Evolutionary conservation across 371 early-diverging fungal genomes (phyloP).

Genomic region (Chytridium lagenaria): DNA sequence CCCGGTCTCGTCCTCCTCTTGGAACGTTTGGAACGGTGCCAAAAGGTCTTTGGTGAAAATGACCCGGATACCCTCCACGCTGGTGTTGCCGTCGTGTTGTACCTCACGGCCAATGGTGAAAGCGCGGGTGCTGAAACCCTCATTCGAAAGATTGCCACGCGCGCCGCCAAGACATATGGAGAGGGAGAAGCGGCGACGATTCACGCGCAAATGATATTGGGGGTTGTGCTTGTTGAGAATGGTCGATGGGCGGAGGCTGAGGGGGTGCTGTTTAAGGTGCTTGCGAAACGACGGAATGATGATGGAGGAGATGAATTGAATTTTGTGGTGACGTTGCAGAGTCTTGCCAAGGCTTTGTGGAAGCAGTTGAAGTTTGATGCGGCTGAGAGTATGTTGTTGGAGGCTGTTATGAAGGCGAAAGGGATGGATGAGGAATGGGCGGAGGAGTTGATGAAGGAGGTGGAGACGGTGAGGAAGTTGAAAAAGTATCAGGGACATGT

Average conservation of each 20-base stretch:
- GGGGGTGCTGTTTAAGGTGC: not conserved
- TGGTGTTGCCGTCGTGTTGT: not conserved
- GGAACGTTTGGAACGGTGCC: not conserved
- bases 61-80: not conserved
- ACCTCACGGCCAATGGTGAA: not conserved
- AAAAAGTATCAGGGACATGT: not conserved
- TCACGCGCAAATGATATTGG: not conserved
- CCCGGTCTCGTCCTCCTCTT: not conserved
- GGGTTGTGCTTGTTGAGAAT: not conserved
- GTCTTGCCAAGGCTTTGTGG: not conserved
- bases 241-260: not conserved
- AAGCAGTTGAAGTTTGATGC: slow-evolving; percentile 1
- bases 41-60: not conserved
- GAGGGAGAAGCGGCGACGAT: not conserved
- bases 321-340: not conserved
- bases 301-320: not conserved
- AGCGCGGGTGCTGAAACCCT: not conserved
- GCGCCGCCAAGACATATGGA: not conserved
- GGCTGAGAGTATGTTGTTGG: not conserved
- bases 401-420: not conserved
- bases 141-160: not conserved
- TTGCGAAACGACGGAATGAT: not conserved
- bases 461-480: not conserved
- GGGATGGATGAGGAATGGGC: not conserved
- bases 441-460: not conserved